Base-by-base conservation (phyloP, 345 rosid species). In the Euphorbia pulcherrima region DNA sequence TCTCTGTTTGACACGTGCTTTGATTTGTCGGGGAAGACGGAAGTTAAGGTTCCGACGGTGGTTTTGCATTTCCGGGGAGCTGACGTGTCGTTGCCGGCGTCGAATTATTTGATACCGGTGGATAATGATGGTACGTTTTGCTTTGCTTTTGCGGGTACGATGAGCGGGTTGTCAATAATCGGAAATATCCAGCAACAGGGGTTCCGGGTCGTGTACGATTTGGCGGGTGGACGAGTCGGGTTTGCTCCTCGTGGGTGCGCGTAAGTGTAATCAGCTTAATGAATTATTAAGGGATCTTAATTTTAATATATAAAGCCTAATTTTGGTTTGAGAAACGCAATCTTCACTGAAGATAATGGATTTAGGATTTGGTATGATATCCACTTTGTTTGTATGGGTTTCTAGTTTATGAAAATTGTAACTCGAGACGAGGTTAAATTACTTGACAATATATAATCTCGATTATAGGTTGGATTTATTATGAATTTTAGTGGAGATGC, bases 131-230 rank as follows among this genome's bases (percentile, higher is more conserved):
- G 96, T 20, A 91, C 80, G 0, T 91, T 94, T 68, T 94, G 99
- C 81, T 94, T 88, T 68, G 99, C 99, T 0, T 94, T 94, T 37
- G 99, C 99, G 14, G 99, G 93, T 30, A 91, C 97, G 5, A 76
- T 73, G 88, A 79, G 95, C 67, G 92, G 96, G 46, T 72, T 94
- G 63, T 88, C 99, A 41, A 92, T 94, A 8, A 74, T 94, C 13
- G 99, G 97, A 44, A 94, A 94, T 52, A 91, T 94, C 59, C 99
- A 94, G 85, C 99, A 94, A 55, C 99, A 94, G 55, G 90, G 99
- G 1, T 88, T 94, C 83, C 90, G 99, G 79, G 96, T 94, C 18
- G 84, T 87, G 0, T 94, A 79, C 46, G 99, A 94, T 58, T 65
- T 87, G 70, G 83, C 80, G 26, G 86, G 82, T 66, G 87, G 89